phyloP scores from a whole-genome alignment of 2,329 filamentous ascomycete genomes.

The Xylariomycetidae sp. region DNA sequence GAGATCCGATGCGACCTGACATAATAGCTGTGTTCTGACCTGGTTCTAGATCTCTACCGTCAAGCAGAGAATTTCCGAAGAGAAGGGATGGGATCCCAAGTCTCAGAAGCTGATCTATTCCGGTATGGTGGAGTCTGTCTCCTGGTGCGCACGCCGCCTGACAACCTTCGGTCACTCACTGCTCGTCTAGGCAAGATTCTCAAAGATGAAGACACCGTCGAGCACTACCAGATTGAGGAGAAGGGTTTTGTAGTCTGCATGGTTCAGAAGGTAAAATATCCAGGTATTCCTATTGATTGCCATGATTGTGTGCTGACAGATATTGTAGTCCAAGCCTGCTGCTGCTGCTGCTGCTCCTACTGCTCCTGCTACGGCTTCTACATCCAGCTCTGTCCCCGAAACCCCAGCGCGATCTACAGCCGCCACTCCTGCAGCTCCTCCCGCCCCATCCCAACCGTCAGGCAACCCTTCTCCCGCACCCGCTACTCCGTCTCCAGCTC shows the following conservation, averaged over 20 bases:
- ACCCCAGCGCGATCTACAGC: constrained; percentile 55
- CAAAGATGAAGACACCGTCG: constrained; percentile 94
- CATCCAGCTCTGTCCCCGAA: constrained; percentile 55
- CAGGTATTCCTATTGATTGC: no score
- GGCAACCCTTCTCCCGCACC: constrained; percentile 43
- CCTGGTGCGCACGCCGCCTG: no score
- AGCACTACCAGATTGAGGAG: constrained; percentile 97
- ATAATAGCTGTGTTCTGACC: constrained; percentile 15
- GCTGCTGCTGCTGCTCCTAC: constrained; percentile 40
- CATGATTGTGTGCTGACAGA: constrained; percentile 7
- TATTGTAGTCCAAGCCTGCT: constrained; percentile 64
- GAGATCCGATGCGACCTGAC: no score
- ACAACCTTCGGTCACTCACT: no score
- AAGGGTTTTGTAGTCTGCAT: constrained; percentile 99
- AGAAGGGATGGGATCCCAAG: constrained; percentile 91
- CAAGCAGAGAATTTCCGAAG: constrained; percentile 86
- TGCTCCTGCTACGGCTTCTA: constrained; percentile 49
- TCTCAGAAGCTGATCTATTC: constrained; percentile 97
- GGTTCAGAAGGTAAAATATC: constrained; percentile 74
- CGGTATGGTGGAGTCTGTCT: constrained; percentile 59
- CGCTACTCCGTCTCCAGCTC: constrained; percentile 51
- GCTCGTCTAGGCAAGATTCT: constrained; percentile 79
- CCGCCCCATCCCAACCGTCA: constrained; percentile 44
- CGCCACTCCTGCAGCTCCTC: constrained; percentile 46
- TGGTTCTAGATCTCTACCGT: constrained; percentile 70